Percentiles rank a stretch among this genome's conserved stretches.
Conservation (phyloP, 371 early-diverging fungal species). For the Mortierella sp. region DNA sequence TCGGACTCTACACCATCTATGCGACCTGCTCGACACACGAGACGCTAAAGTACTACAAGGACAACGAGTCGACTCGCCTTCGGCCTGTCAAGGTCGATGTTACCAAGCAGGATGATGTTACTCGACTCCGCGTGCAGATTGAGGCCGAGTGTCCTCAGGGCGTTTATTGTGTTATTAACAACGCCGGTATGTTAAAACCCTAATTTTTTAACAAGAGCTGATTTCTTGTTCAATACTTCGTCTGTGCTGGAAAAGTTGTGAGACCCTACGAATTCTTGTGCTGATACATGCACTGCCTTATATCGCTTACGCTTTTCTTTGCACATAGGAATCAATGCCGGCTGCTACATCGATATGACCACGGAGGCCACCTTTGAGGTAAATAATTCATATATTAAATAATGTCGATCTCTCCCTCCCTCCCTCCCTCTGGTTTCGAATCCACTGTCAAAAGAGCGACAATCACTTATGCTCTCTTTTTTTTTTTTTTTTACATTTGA, state of each 20-base stretch:
- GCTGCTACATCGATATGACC: conserved; percentile 3
- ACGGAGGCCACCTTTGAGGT: conserved; percentile 5
- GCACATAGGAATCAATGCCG: background rate
- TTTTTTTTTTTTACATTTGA: background rate
- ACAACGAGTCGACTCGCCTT: background rate
- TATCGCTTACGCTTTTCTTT: no score
- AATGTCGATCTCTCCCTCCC: background rate
- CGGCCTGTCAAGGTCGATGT: conserved; percentile 1
- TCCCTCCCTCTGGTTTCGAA: no score
- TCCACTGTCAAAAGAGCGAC: background rate
- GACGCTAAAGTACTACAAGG: background rate
- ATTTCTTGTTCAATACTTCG: no score
- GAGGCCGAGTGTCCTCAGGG: background rate
- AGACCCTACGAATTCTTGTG: background rate
- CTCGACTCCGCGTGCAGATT: background rate
- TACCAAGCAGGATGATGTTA: conserved; percentile 11
- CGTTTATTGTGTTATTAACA: background rate
- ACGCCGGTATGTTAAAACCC: background rate
- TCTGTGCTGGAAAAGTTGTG: background rate
- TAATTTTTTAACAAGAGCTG: no score
- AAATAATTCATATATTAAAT: background rate
- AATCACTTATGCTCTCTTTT: background rate
- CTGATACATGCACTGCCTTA: background rate
- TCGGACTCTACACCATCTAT: conserved; percentile 1
- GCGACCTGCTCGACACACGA: conserved; percentile 1